phyloP scores from a whole-genome alignment of 768 basidiomycete genomes.

The Boletus rubroflammeus region DNA sequence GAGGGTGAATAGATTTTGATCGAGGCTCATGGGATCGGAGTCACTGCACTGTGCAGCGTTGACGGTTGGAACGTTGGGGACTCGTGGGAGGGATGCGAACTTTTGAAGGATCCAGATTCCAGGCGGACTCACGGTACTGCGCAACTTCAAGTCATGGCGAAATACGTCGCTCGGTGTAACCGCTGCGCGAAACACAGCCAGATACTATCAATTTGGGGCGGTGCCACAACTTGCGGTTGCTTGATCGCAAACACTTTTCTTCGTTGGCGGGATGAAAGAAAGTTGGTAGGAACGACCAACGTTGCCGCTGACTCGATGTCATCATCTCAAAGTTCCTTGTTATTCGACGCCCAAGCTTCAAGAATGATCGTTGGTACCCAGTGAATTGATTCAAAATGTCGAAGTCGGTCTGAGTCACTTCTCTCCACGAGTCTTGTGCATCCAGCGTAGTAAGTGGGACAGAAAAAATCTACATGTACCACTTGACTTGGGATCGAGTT shows the following conservation, averaged over 20 bases:
- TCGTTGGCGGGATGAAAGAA: no score
- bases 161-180: not conserved
- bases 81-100: not conserved
- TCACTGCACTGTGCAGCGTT: not conserved
- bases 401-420: not conserved
- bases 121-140: not conserved
- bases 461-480: not conserved
- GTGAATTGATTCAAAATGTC: not conserved
- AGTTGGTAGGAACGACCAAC: no score
- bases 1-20: conserved; percentile 84
- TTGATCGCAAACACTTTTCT: no score
- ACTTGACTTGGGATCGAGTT: not conserved
- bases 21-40: conserved; percentile 59
- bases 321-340: not conserved
- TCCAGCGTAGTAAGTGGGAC: not conserved
- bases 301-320: no score
- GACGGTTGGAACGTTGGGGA: not conserved
- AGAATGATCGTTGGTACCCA: not conserved
- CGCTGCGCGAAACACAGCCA: conserved; percentile 1
- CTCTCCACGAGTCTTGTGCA: not conserved
- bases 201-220: not conserved
- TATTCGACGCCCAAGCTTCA: not conserved
- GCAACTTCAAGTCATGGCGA: not conserved
- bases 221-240: not conserved
- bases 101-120: no score